Percentiles rank a stretch among this genome's conserved stretches.
These are phyloP conservation scores for Pinus albicaulis DNA, from an alignment of 75 land plant species.

Conservation along the genomic window DNA sequence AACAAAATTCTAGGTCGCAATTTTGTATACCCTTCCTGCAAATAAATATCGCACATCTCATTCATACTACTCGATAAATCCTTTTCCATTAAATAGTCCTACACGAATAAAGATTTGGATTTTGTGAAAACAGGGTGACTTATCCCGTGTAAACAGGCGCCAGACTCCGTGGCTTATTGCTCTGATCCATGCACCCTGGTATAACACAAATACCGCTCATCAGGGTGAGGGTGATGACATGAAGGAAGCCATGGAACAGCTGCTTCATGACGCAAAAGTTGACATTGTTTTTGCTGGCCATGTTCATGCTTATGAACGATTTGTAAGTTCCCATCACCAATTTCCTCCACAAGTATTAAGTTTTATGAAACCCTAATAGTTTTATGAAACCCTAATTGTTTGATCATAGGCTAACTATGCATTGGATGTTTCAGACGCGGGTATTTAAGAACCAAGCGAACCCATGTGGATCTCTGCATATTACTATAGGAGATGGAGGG, in stretches of 20 bases:
- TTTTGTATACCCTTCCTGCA: too few relatives aligned
- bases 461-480: conserved; percentile 68
- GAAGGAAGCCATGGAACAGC: conserved; percentile 78
- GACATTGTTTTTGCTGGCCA: conserved; percentile 91
- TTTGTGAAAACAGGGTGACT: conserved; percentile 54
- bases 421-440: conserved; percentile 27
- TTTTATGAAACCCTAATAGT: neutral
- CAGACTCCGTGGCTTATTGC: conserved; percentile 91
- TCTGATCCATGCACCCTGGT: conserved; percentile 93
- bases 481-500: conserved; percentile 48
- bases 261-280: conserved; percentile 65
- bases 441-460: conserved; percentile 48
- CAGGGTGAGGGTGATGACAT: conserved; percentile 83
- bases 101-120: neutral
- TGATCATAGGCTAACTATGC: neutral
- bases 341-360: too few relatives aligned
- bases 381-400: neutral
- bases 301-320: conserved; percentile 97
- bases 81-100: too few relatives aligned
- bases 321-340: conserved; percentile 42
- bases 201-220: conserved; percentile 85
- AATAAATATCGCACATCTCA: too few relatives aligned
- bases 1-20: too few relatives aligned
- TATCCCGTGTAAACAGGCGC: conserved; percentile 65
- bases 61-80: too few relatives aligned